These are phyloP conservation scores for Argentina anserina DNA, from an alignment of 306 rosid species.

Conservation along the genomic window DNA sequence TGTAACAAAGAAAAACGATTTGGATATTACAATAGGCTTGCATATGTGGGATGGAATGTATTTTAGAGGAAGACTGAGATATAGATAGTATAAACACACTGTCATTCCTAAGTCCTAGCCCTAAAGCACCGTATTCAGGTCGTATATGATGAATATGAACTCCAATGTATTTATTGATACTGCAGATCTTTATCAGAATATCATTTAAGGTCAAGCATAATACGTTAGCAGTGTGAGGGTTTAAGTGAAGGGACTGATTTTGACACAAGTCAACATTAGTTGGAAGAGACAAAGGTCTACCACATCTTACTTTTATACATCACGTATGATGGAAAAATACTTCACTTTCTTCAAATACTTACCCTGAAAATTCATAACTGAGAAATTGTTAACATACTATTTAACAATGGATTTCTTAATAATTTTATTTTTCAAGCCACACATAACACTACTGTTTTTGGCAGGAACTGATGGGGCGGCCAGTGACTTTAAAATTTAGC, in stretches of 20 bases:
- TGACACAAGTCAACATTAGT: background rate
- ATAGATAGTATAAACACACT: background rate
- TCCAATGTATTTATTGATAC: background rate
- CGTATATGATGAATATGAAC: constrained; percentile 1
- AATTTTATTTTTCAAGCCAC: background rate
- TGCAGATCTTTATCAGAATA: background rate
- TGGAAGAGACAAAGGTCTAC: background rate
- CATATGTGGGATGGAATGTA: background rate
- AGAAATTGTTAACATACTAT: background rate
- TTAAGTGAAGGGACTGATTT: background rate
- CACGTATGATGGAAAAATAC: background rate
- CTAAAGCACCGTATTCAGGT: too few relatives aligned
- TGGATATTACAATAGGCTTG: background rate
- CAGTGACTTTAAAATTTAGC: constrained; percentile 66
- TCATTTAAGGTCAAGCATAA: constrained; percentile 9
- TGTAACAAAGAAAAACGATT: background rate
- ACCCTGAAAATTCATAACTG: background rate
- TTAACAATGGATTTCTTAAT: background rate
- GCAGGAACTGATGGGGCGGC: constrained; percentile 82
- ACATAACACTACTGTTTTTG: constrained; percentile 6
- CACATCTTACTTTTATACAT: background rate
- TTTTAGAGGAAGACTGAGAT: background rate
- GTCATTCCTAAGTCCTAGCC: too few relatives aligned
- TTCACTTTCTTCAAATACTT: background rate
- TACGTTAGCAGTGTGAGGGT: constrained; percentile 1